Evolutionary conservation across 495 filamentous ascomycete genomes (phyloP).

Genomic region (Astrocystis sublimbata): DNA sequence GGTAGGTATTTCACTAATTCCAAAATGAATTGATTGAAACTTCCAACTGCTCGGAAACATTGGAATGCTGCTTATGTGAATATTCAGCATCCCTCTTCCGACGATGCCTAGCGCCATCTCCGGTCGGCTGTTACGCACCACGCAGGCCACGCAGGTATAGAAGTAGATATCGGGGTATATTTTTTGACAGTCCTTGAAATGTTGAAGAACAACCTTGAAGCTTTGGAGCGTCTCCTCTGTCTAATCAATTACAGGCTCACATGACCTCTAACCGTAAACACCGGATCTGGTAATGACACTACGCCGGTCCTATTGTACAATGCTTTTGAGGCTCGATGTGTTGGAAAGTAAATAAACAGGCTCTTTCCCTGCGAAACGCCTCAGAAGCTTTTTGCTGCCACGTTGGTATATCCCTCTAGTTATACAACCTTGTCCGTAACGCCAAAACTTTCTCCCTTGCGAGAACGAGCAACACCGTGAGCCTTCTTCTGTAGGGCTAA

Average conservation of each 20-base stretch:
- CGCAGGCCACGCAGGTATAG: background rate
- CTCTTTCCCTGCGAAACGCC: constrained; percentile 14
- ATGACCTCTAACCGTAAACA: constrained; percentile 13
- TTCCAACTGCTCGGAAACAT: too few relatives aligned
- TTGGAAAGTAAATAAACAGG: background rate
- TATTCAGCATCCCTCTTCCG: too few relatives aligned
- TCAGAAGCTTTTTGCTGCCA: constrained; percentile 11
- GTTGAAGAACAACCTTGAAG: background rate
- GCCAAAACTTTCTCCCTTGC: constrained; percentile 23
- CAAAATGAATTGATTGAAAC: too few relatives aligned
- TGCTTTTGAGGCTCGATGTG: constrained; percentile 15
- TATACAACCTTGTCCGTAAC: constrained; percentile 31
- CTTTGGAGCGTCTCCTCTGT: background rate
- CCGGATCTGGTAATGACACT: background rate
- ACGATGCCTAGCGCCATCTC: too few relatives aligned
- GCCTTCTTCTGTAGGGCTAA: constrained; percentile 21
- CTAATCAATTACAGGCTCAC: constrained; percentile 11
- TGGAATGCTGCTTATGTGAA: too few relatives aligned
- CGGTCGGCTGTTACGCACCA: background rate
- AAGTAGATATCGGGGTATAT: background rate
- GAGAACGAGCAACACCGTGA: constrained; percentile 21
- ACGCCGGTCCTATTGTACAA: constrained; percentile 22
- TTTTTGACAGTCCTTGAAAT: background rate
- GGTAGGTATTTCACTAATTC: too few relatives aligned
- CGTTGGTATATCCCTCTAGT: constrained; percentile 37